These are phyloP conservation scores for Pythium brachiatum DNA, from an alignment of 352 stramenopile species.

Conservation along the genomic window DNA sequence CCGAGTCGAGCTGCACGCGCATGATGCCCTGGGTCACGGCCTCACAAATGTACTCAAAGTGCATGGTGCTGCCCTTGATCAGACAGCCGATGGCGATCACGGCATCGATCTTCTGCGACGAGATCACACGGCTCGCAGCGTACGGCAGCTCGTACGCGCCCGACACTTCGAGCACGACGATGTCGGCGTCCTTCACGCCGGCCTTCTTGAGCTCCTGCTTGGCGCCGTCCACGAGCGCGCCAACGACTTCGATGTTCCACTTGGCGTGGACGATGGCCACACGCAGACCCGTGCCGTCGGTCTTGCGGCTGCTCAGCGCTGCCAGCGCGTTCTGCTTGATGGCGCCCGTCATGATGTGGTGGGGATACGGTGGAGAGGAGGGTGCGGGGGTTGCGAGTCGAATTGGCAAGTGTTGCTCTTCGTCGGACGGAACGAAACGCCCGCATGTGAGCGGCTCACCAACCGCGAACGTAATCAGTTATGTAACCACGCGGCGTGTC, in stretches of 20 bases:
- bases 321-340: constrained; percentile 79
- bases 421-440: neutral
- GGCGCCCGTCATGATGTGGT: constrained; percentile 26
- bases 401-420: constrained; percentile 1
- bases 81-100: constrained; percentile 95
- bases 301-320: constrained; percentile 75
- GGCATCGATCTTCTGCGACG: constrained; percentile 94
- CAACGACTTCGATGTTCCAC: constrained; percentile 86
- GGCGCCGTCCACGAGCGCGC: constrained; percentile 58
- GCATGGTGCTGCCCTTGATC: constrained; percentile 98
- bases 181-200: constrained; percentile 62
- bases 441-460: neutral
- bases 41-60: constrained; percentile 99
- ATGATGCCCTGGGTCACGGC: constrained; percentile 96
- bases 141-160: constrained; percentile 97
- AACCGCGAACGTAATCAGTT: neutral
- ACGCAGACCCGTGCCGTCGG: constrained; percentile 68
- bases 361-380: neutral
- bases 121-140: constrained; percentile 87
- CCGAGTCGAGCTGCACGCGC: constrained; percentile 92
- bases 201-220: constrained; percentile 60
- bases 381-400: neutral
- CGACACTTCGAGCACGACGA: constrained; percentile 85
- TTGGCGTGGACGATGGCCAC: constrained; percentile 82
- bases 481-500: neutral